Evolutionary conservation across 805 yeast species (phyloP).

Genomic region (Starmerella roubikii): DNA sequence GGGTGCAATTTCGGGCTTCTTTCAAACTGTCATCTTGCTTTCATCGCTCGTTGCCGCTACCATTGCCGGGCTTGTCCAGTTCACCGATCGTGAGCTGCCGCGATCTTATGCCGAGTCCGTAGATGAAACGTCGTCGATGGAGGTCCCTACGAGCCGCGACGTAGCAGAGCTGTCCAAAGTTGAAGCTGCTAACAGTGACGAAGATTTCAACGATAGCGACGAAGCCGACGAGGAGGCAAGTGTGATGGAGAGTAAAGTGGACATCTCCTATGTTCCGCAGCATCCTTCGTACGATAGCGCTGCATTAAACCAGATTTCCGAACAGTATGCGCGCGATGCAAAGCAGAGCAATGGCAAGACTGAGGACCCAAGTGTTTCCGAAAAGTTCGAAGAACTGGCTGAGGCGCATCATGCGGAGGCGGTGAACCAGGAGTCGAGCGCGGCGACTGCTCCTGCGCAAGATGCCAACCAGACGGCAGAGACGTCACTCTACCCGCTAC

Average conservation of each 20-base stretch:
- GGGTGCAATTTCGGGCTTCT: neutral
- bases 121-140: no score
- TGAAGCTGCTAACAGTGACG: no score
- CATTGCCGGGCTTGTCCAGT: neutral
- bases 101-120: no score
- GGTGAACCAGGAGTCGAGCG: neutral
- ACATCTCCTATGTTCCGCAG: conserved; percentile 6
- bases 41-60: neutral
- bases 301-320: neutral
- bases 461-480: no score
- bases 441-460: no score
- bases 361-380: conserved; percentile 5
- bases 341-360: neutral
- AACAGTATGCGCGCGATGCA: neutral
- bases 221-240: conserved; percentile 2
- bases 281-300: neutral
- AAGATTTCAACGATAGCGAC: neutral
- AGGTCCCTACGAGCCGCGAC: no score
- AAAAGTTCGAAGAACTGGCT: neutral
- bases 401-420: neutral
- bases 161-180: no score
- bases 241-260: no score
- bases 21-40: neutral
- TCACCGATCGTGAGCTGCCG: no score
- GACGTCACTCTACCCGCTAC: conserved; percentile 49